Base-by-base conservation (phyloP, 495 filamentous ascomycete species). In the Podospora sp. region DNA sequence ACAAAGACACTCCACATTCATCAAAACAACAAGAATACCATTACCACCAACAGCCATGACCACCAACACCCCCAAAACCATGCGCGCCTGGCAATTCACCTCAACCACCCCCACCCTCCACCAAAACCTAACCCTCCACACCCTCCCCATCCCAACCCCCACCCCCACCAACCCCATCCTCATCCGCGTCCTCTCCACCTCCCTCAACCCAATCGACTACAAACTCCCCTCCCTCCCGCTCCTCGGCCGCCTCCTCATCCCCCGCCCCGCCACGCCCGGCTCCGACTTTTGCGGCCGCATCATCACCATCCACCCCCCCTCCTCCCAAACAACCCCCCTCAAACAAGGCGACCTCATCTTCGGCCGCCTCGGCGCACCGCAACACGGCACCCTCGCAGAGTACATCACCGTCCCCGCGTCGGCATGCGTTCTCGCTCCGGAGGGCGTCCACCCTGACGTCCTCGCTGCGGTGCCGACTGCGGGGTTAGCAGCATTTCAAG, bases 201-300 rank as follows among this genome's bases (percentile, higher is more conserved):
- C 49, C 21, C 49, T 52, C 18, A 52, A 52, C 49, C 49, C 49
- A 52, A 12, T 52, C 21, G 49, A 52, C 49, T 52, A 52, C 49
- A 52, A 52, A 52, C 3, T 52, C 49, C 49, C 49, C 21, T 4
- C 3, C 2, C 2, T 52, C 21, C 49, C 49, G 3, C 49, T 52
- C 12, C 16, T 52, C 21, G 49, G 49, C 49, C 49, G 49, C 21
- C 21, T 52, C 49, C 16, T 52, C 49, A 52, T 52, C 49, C 49
- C 49, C 21, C 49, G 49, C 16, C 49, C 49, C 49, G 49, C 49
- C 2, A 52, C 49, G 12, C 49, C 49, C 49, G 49, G 49, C 21
- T 18, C 18, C 16, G 49, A 52, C 21, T 52, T 52, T 12, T 52
- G 49, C 49, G 49, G 49, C 14, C 4, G 2, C 18, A 12, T 52